Conservation (phyloP, 352 stramenopile genomes). For the Phytophthora sojae region DNA sequence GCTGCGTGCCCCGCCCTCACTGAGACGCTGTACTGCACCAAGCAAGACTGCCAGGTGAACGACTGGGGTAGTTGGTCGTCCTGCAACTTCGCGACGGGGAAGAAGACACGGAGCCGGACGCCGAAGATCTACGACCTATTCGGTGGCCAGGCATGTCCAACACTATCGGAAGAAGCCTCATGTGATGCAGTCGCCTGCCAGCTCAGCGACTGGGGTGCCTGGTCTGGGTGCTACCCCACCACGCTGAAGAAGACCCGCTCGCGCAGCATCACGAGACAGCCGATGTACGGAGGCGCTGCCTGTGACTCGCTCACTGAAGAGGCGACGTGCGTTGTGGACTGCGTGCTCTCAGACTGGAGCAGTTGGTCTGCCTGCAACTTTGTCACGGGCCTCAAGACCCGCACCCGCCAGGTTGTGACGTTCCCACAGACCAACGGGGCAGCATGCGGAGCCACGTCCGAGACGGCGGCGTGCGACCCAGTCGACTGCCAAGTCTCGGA, state of each 20-base stretch:
- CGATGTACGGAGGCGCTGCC: conserved; percentile 42
- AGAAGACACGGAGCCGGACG: conserved; percentile 56
- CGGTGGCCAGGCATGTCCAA: conserved; percentile 38
- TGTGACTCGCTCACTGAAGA: conserved; percentile 41
- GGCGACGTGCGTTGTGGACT: conserved; percentile 51
- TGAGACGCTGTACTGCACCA: conserved; percentile 39
- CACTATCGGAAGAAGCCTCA: conserved; percentile 16
- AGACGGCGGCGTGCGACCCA: conserved; percentile 46
- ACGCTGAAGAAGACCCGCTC: conserved; percentile 40
- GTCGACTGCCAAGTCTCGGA: conserved; percentile 51
- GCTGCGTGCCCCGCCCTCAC: conserved; percentile 26
- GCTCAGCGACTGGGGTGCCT: conserved; percentile 55
- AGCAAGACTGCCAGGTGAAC: conserved; percentile 58
- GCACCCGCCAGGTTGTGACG: conserved; percentile 41
- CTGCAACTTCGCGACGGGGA: conserved; percentile 51
- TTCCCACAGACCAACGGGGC: conserved; percentile 37
- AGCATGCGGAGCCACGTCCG: conserved; percentile 30
- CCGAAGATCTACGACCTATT: conserved; percentile 46
- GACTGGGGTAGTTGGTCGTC: conserved; percentile 50
- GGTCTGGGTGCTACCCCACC: conserved; percentile 52
- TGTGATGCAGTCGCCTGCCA: conserved; percentile 48
- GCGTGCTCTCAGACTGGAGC: conserved; percentile 55
- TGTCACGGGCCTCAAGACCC: conserved; percentile 44
- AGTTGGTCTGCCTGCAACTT: conserved; percentile 61
- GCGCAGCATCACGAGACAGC: conserved; percentile 33